Base-by-base conservation (phyloP, 164 flowering plant species). In the Magnolia sinica region DNA sequence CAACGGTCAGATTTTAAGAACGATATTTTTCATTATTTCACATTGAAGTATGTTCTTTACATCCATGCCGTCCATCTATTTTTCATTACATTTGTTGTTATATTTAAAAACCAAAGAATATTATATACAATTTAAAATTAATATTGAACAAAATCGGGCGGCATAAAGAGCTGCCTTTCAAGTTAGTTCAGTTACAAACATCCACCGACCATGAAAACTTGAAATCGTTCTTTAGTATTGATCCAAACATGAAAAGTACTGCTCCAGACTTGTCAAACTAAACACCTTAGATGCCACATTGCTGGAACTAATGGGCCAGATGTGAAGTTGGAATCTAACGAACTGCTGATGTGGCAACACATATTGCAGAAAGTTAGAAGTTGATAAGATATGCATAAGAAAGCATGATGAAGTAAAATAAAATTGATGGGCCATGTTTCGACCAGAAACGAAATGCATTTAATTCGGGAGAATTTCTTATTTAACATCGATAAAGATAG, bases 321-420 rank as follows among this genome's bases (percentile, higher is more conserved):
- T 66, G 61, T 73, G 77, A 64, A 81, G 81, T 78, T 78, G 79
- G 49, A 63, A 68, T 73, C 83, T 75, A 67, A 81, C 78, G 81
- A 81, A 81, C 68, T 81, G 77, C 83, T 81, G 81, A n/a, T 22
- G 37, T 63, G 52, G 29, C 10, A 67, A 22, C 29, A 68, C 18
- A 14, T 45, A 2, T 72, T 14, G 7, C 29, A 72, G 63, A 72
- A 72, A 22, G 24, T 51, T 50, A 23, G 63, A 6, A 29, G n/a
- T 69, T 2, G 22, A 45, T 8, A 45, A 50, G 18, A 70, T 0
- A 50, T n/a, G 61, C 59, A 65, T 9, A 37, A 37, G 22, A 67
- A 8, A 51, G 10, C 72, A 22, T 37, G 20, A 51, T 7, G 49
- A 50, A 22, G 4, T 8, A 5, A 2, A 64, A n/a, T 16, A 14